Base-by-base conservation (phyloP, 1,139 yeast species). In the Suhomyces bokatorum region DNA sequence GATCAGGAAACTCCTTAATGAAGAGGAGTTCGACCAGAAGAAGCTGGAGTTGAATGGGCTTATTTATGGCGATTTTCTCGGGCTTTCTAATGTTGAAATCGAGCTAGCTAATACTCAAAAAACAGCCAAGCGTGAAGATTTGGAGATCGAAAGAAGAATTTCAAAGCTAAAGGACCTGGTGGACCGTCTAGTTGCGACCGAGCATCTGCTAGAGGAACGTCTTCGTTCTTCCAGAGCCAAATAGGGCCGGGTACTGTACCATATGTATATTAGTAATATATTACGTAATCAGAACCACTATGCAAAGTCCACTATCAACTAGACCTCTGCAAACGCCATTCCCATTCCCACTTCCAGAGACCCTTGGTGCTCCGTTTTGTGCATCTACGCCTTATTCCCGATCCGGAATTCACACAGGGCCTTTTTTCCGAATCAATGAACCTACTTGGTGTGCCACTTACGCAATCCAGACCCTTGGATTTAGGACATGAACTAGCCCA, bases 401-500 rank as follows among this genome's bases (percentile, higher is more conserved):
- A 6, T 11, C 29, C 6, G n/a, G 4, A 4, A 3, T 26, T 26
- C 6, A 26, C 29, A 4, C 5, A 12, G 16, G 12, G 13, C 27
- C 5, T 4, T 20, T 20, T 26, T 26, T 12, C 29, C 29, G 15
- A 4, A 28, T 20, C 24, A 14, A 67, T 64, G 67, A 55, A 51
- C 51, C 64, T 80, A 35, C 56, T 80, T 5, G 63, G 63, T 40
- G 65, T 86, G 3, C 89, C 90, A 0, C 67, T 77, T 20, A 65
- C 85, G 42, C 68, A 72, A 45, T 75, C 89, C 1, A 69, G 71
- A 32, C 66, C 68, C 2, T 58, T 78, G 1, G 74, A 76, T 41
- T 57, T 86, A 14, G 75, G 74, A 1, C 56, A 60, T 0, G 71
- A 67, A n/a, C 63, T 88, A 14, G 60, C 72, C 3, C 64, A 68